Evolutionary conservation across 2,329 filamentous ascomycete species (phyloP).

Genomic region (Ciborinia camelliae): DNA sequence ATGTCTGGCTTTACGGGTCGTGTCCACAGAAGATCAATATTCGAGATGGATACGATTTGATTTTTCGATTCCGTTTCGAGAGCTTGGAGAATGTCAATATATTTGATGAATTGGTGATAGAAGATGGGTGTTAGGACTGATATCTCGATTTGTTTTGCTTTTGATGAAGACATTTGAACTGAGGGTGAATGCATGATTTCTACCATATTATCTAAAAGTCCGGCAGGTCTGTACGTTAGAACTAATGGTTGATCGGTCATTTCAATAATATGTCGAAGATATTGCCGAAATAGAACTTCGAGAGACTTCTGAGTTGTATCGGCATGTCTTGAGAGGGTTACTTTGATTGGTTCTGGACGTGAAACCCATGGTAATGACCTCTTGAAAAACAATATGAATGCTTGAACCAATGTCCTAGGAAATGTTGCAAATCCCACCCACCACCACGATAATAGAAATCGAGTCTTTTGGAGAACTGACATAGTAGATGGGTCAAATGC

Average conservation of each 20-base stretch:
- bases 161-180: conserved; percentile 24
- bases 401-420: conserved; percentile 62
- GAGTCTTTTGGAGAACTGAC: conserved; percentile 41
- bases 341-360: conserved; percentile 57
- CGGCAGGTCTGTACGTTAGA: conserved; percentile 54
- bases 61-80: background rate
- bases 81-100: conserved; percentile 40
- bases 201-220: conserved; percentile 41
- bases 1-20: background rate
- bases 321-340: conserved; percentile 53
- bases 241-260: conserved; percentile 44
- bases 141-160: conserved; percentile 46
- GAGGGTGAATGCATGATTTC: conserved; percentile 42
- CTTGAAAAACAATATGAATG: conserved; percentile 53
- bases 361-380: conserved; percentile 61
- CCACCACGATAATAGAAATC: conserved; percentile 57
- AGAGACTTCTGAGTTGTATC: conserved; percentile 48
- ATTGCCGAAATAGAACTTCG: conserved; percentile 48
- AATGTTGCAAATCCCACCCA: conserved; percentile 66
- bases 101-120: conserved; percentile 63
- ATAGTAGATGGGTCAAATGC: conserved; percentile 51
- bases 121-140: conserved; percentile 62
- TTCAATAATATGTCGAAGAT: conserved; percentile 49
- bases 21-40: conserved; percentile 1
- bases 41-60: background rate